A percentile compares a stretch with the other conserved stretches of the same genome.
These are phyloP conservation scores for Aspergillus niger DNA, from an alignment of 2,329 filamentous ascomycete species.

Conservation along the genomic window DNA sequence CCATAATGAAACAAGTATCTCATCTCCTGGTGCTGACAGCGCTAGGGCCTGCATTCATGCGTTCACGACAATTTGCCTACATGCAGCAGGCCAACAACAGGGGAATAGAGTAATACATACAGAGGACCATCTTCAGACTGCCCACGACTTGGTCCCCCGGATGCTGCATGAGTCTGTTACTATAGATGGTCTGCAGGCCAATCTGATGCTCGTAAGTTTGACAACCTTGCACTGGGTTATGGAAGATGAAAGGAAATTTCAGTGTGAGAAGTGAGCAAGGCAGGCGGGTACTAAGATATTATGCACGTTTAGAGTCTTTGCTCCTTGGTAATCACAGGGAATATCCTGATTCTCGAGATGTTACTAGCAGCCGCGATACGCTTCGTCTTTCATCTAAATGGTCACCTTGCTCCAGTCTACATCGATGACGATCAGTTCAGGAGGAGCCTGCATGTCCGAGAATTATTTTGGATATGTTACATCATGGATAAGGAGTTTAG, in stretches of 20 bases:
- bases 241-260: not conserved
- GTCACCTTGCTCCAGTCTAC: conserved; percentile 3
- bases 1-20: not conserved
- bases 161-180: conserved; percentile 6
- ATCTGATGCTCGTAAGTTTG: conserved; percentile 7
- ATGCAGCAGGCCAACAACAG: not conserved
- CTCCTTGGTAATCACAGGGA: not conserved
- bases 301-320: not conserved
- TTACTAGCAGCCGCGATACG: not conserved
- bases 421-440: not conserved
- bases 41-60: conserved; percentile 14
- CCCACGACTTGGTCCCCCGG: not conserved
- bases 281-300: not conserved
- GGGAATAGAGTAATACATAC: not conserved
- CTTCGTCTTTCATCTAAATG: conserved; percentile 16
- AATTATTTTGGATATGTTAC: conserved; percentile 17
- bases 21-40: not conserved
- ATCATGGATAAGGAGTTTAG: conserved; percentile 8
- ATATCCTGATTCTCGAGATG: conserved; percentile 2
- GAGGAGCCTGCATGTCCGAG: conserved; percentile 3
- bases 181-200: conserved; percentile 9
- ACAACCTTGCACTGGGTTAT: not conserved
- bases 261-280: not conserved
- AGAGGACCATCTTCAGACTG: not conserved
- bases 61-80: conserved; percentile 5